Base-by-base conservation (phyloP, 306 rosid species). In the Coriaria nepalensis region DNA sequence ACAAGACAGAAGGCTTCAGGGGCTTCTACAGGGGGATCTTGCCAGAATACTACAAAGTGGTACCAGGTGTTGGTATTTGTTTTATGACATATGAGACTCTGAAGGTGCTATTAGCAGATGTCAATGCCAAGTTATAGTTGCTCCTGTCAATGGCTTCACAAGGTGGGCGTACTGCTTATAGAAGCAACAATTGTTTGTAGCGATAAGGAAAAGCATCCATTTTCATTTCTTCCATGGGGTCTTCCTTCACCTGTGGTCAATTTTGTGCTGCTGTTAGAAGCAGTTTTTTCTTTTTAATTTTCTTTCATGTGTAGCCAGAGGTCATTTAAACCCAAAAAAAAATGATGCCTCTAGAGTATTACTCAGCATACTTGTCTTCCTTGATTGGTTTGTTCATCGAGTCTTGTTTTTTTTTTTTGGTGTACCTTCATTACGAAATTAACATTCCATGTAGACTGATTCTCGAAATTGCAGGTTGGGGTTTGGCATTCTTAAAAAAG, bases 41-140 rank as follows among this genome's bases (percentile, higher is more conserved):
- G 62, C 96, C 99, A 1, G 96, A 92, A 60, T 92, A 92, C 70
- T 92, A 79, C 74, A 92, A 92, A 78, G 98, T 92, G 72, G 93
- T 92, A 49, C 94, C 99, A 2, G 94, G 99, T 33, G 96, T 86
- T 34, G 99, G 99, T 33, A 92, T 92, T 43, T 92, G 96, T 62
- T 92, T 92, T 62, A 86, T 92, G 99, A 86, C 99, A 2, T 92
- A 92, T 9, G 99, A 92, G 69, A 77, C 83, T 6, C 70, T 92
- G 58, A 92, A 82, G 82, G 62, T 55, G 77, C 64, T 85, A 49
- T 67, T 92, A 51, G 81, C 93, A 0, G 94, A 80, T 52, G 47
- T 65, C 8, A 56, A 61, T 11, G 51, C 73, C 44, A 37, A 46
- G 12, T 50, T 62, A 53, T 81, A 68, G 69, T 55, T 49, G 45